A percentile compares a stretch with the other conserved stretches of the same genome.
Conservation (phyloP, 208 protist species). For the Trypanosomatidae sp. region DNA sequence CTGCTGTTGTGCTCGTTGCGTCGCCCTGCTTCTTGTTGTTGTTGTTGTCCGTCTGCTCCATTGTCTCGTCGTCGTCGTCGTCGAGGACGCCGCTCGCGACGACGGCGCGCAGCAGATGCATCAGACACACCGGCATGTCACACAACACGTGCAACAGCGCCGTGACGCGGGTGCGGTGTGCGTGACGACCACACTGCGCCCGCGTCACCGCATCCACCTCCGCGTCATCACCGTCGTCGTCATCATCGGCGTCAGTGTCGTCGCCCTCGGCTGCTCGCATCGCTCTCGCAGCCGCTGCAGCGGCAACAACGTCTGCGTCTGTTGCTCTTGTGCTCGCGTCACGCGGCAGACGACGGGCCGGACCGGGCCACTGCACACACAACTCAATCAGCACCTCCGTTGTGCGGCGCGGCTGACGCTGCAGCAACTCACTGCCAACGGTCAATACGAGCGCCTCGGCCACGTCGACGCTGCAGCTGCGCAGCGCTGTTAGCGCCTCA, state of each 20-base stretch:
- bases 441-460: slow-evolving; percentile 69
- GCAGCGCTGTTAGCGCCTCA: slow-evolving; percentile 59
- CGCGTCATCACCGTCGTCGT: not conserved
- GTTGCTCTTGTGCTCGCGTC: not conserved
- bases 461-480: slow-evolving; percentile 61
- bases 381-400: slow-evolving; percentile 52
- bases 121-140: slow-evolving; percentile 71
- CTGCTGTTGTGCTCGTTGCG: not conserved
- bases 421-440: slow-evolving; percentile 76
- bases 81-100: slow-evolving; percentile 39
- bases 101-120: slow-evolving; percentile 87
- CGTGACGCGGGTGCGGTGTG: slow-evolving; percentile 45
- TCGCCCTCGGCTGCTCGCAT: not conserved
- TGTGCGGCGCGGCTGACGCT: slow-evolving; percentile 17
- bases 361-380: slow-evolving; percentile 55
- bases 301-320: not conserved
- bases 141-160: slow-evolving; percentile 88
- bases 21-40: not conserved
- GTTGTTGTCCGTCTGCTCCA: slow-evolving; percentile 1
- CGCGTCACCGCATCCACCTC: slow-evolving; percentile 2
- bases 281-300: not conserved
- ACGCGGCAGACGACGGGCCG: slow-evolving; percentile 14
- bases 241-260: not conserved
- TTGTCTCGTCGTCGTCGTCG: slow-evolving; percentile 8
- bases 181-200: no score